Percentiles rank a stretch among this genome's conserved stretches.
phyloP scores from a whole-genome alignment of 176 grass and related monocot genomes.

The Canna indica region DNA sequence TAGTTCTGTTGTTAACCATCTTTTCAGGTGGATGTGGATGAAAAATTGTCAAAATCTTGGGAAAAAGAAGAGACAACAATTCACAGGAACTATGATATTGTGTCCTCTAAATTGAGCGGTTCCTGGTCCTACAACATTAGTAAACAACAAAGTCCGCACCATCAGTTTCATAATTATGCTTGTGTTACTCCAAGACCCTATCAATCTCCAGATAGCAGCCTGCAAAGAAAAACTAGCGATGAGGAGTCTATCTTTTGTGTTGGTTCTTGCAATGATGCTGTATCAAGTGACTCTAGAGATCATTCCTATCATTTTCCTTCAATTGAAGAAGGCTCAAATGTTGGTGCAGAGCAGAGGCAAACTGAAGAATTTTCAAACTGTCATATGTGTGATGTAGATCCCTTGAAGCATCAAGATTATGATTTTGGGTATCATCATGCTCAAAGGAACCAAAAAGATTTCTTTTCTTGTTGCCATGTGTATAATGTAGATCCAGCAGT shows the following conservation, averaged over 20 bases:
- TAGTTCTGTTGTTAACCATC: neutral
- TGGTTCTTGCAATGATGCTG: slow-evolving; percentile 34
- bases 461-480: neutral
- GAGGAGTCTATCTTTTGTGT: slow-evolving; percentile 32
- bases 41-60: slow-evolving; percentile 17
- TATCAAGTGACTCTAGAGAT: slow-evolving; percentile 37
- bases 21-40: slow-evolving; percentile 31
- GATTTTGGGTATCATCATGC: neutral
- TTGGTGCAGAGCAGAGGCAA: slow-evolving; percentile 20
- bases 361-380: neutral
- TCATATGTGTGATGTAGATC: neutral
- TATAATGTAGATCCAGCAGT: neutral
- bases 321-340: slow-evolving; percentile 20
- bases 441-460: neutral
- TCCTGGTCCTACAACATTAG: slow-evolving; percentile 15
- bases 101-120: slow-evolving; percentile 22
- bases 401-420: neutral
- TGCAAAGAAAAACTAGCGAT: slow-evolving; percentile 27
- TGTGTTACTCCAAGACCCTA: slow-evolving; percentile 13
- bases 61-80: slow-evolving; percentile 32
- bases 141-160: slow-evolving; percentile 22
- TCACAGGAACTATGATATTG: slow-evolving; percentile 20
- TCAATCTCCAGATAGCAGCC: slow-evolving; percentile 30
- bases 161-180: slow-evolving; percentile 27
- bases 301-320: slow-evolving; percentile 27